Base-by-base conservation (phyloP, 1,139 yeast species). In the Sugiyamaella pinicola region DNA sequence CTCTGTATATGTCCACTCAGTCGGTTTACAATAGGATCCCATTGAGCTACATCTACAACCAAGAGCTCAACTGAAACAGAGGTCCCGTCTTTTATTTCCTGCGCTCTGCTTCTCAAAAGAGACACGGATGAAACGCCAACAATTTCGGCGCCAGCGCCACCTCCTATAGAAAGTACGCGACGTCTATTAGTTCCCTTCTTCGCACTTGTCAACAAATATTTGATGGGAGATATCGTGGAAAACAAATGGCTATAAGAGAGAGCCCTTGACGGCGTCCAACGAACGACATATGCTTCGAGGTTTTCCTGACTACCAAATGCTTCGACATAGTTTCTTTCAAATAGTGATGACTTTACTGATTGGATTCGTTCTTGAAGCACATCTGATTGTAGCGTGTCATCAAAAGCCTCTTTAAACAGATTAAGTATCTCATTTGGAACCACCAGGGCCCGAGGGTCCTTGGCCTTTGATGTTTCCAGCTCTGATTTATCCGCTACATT, bases 251-350 rank as follows among this genome's bases (percentile, higher is more conserved):
- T 69, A 65, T 88, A 89, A 0, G 89, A 83, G 51, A 87, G 73
- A 0, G 96, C 83, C 52, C 96, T 73, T 0, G 95, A 82, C 0
- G 96, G 93, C 0, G 95, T 79, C 96, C 96, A 89, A 61, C 96
- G 73, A 18, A 84, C 80, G 13, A 85, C 87, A 64, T 89, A 89
- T 0, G 95, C 96, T 61, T 79, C 78, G 47, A 95, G 73, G 61
- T 85, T 84, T 50, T 76, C 79, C 52, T 80, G 84, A 49, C 73
- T 70, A 52, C 80, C 80, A 67, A 89, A 89, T 0, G 96, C 96
- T 22, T 74, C 71, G 2, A 76, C 58, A 64, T 87, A 89, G 58
- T 87, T 83, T 60, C 96, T 72, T 49, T 87, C 80, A 67, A 74
- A 89, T 26, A 89, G 72, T 51, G 81, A 80, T 1, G 83, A 77